Base-by-base conservation (phyloP, 192 early-diverging fungal species). In the Obelidium mucronatum region DNA sequence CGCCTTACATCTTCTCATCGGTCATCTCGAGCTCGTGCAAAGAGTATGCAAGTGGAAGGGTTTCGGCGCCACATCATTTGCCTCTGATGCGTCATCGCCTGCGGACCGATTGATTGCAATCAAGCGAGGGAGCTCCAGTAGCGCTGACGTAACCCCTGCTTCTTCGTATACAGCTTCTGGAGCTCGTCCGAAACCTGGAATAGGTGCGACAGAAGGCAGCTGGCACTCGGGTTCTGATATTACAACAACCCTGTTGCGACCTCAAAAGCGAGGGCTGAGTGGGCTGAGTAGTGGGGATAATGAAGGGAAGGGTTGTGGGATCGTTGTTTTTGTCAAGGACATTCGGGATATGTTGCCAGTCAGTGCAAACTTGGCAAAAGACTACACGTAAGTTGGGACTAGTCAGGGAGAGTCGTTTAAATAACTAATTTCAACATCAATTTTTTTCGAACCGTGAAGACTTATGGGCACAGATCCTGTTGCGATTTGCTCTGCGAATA, bases 311-410 rank as follows among this genome's bases (percentile, higher is more conserved):
- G 66, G 66, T 51, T 48, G 37, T 39, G 72, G 72, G 2, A 22
- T 74, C 1, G 11, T 24, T 13, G 72, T 74, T 3, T 62, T 74
- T 31, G 40, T 74, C 13, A 74, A 74, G 37, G 72, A 74, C 31
- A 33, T 63, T 13, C 19, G 36, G 28, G 42, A 60, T 44, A 62
- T 62, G n/a, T 33, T 74, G 72, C 72, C 72, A 4, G 72, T 74
- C n/a, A 74, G 72, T 63, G 24, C 40, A 54, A 40, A 39, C 13
- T 56, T 74, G 26, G 72, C 72, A 5, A 8, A 11, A 33, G 72
- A 74, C 26, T 74, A 74, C 42, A 63, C 59, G 42, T 67, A 36
- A 67, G 66, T 51, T 11, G 24, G 30, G 55, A 15, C 19, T 19
- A 48, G 8, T 19, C 11, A 48, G 19, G 44, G 8, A 15, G 11